Evolutionary conservation across 1,284 basidiomycete genomes (phyloP).

Genomic region (Bondarzewia mesenterica): DNA sequence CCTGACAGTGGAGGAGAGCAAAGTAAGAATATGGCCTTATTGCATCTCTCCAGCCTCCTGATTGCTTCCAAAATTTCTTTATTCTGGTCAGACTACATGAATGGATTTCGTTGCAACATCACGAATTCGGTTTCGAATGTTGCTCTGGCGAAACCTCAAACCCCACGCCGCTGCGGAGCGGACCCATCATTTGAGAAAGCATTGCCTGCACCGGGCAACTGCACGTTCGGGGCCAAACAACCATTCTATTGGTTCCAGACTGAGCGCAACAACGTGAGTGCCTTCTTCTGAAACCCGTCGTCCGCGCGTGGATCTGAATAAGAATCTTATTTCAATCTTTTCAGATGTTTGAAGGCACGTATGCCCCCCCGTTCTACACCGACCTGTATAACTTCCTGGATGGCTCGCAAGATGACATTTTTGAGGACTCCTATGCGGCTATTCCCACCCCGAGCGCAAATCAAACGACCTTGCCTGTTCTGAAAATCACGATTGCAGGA

Average conservation of each 20-base stretch:
- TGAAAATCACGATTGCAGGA: constrained; percentile 1
- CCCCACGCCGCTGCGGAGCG: constrained; percentile 24
- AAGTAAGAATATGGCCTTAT: constrained; percentile 24
- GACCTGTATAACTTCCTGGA: constrained; percentile 53
- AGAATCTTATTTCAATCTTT: background rate
- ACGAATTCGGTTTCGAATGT: constrained; percentile 46
- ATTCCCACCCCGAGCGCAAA: constrained; percentile 7
- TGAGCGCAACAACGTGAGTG: constrained; percentile 24
- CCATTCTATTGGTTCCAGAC: constrained; percentile 62
- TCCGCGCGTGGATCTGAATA: background rate
- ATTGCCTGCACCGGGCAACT: constrained; percentile 31
- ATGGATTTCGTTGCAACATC: constrained; percentile 67
- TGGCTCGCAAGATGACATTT: constrained; percentile 60
- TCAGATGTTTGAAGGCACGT: constrained; percentile 49
- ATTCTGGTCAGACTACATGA: constrained; percentile 63
- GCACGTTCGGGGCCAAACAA: constrained; percentile 62
- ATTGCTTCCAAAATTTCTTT: background rate
- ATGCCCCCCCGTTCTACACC: constrained; percentile 49
- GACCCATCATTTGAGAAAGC: constrained; percentile 21
- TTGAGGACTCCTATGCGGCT: constrained; percentile 32
- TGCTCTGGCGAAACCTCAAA: constrained; percentile 28
- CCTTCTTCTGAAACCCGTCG: constrained; percentile 2
- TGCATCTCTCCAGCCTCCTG: background rate
- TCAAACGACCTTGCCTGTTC: constrained; percentile 8
- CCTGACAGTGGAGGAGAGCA: constrained; percentile 36